phyloP scores from a whole-genome alignment of 495 filamentous ascomycete genomes.

The Tuber calosporum region DNA sequence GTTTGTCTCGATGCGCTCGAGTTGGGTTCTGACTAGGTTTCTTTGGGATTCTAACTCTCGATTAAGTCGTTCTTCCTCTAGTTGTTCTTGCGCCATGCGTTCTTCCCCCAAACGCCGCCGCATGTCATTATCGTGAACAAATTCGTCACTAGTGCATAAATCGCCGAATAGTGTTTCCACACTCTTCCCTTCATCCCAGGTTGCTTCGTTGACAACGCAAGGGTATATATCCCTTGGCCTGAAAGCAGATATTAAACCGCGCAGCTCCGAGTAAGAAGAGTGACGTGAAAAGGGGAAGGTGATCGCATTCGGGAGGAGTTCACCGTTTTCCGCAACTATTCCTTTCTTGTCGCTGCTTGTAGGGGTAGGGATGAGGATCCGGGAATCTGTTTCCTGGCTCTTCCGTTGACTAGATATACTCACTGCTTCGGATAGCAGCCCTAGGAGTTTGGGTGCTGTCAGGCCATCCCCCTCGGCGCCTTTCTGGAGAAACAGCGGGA shows the following conservation, averaged over 20 bases:
- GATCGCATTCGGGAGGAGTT: constrained; percentile 45
- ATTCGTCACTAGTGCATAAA: constrained; percentile 54
- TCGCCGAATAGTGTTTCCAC: constrained; percentile 65
- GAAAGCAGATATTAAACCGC: constrained; percentile 60
- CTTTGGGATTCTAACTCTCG: constrained; percentile 21
- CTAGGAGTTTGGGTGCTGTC: constrained; percentile 10
- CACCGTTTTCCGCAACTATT: constrained; percentile 26
- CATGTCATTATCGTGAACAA: constrained; percentile 64
- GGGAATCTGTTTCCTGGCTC: not conserved
- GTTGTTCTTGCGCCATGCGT: constrained; percentile 1
- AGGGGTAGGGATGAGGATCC: not conserved
- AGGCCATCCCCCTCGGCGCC: constrained; percentile 18
- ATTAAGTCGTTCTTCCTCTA: constrained; percentile 16
- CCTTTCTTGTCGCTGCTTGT: no score
- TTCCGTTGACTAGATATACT: not conserved
- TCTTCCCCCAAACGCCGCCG: constrained; percentile 24
- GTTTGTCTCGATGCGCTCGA: not conserved
- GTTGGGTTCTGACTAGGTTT: constrained; percentile 17
- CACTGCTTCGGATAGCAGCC: constrained; percentile 21
- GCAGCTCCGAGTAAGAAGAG: constrained; percentile 76
- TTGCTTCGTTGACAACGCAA: constrained; percentile 62
- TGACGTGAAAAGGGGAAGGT: constrained; percentile 84
- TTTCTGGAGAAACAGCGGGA: constrained; percentile 20
- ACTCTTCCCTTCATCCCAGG: constrained; percentile 57
- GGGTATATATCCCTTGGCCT: constrained; percentile 72